phyloP scores from a whole-genome alignment of 768 basidiomycete species.

The Pleurotus giganteus region DNA sequence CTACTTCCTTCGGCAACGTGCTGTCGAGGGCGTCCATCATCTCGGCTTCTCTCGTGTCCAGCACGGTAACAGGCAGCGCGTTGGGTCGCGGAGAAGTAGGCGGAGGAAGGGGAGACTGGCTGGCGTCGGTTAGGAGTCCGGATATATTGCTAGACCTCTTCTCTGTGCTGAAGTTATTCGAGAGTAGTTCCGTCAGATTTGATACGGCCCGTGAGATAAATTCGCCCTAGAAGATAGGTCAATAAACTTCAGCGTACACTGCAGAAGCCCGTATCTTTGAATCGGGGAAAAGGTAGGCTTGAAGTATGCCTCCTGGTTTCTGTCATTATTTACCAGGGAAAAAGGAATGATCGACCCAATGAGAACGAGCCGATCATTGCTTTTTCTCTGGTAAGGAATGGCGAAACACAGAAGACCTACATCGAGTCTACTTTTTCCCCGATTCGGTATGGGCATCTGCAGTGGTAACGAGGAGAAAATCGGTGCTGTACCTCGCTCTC shows the following conservation, averaged over 20 bases:
- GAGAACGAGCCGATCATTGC: no score
- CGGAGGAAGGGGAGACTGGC: background rate
- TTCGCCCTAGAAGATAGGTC: background rate
- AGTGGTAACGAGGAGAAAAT: no score
- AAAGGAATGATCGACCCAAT: no score
- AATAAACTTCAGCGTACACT: background rate
- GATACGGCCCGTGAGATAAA: background rate
- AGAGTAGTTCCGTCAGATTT: background rate
- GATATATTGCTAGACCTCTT: background rate
- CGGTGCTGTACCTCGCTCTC: background rate
- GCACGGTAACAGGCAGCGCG: background rate
- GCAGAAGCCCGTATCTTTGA: no score
- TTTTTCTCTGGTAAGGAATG: no score
- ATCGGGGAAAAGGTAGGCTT: no score
- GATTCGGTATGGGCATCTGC: no score
- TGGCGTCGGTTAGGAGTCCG: background rate
- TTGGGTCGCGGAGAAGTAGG: background rate
- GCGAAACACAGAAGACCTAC: no score
- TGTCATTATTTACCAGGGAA: no score
- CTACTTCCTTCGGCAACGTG: background rate
- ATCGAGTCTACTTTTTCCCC: no score
- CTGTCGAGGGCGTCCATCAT: background rate
- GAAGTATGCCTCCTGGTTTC: no score
- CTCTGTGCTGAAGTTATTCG: background rate
- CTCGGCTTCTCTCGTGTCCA: background rate